phyloP scores from a whole-genome alignment of 306 rosid genomes.

The Ormosia semicastrata region DNA sequence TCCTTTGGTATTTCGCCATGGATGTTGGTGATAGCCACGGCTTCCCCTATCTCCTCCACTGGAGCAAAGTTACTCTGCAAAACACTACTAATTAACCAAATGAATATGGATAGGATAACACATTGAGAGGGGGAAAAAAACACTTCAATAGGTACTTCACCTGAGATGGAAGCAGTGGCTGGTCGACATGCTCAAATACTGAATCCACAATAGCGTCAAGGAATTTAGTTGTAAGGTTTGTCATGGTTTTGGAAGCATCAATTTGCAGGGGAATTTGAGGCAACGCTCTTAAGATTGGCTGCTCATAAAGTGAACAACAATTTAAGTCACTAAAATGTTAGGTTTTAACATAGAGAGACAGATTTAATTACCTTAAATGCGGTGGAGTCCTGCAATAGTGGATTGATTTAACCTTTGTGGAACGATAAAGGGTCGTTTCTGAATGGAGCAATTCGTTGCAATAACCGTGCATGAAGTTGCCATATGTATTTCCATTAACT shows the following conservation, averaged over 20 bases:
- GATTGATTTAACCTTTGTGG: background rate
- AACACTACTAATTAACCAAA: too few species aligned
- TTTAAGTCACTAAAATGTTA: background rate
- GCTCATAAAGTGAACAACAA: background rate
- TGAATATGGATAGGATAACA: too few species aligned
- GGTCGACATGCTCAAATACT: slow-evolving; percentile 44
- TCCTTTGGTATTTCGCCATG: slow-evolving; percentile 45
- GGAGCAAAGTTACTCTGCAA: slow-evolving; percentile 45
- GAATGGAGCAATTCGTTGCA: background rate
- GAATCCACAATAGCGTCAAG: slow-evolving; percentile 54
- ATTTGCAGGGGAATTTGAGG: slow-evolving; percentile 21
- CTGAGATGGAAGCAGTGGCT: slow-evolving; percentile 54
- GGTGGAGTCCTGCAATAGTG: background rate
- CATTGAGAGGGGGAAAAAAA: background rate
- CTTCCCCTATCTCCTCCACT: slow-evolving; percentile 44
- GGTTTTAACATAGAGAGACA: background rate
- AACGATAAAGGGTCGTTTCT: background rate
- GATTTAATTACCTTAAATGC: slow-evolving; percentile 1
- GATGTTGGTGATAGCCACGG: slow-evolving; percentile 23
- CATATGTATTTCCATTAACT: background rate
- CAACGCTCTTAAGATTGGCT: slow-evolving; percentile 24
- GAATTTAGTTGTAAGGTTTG: slow-evolving; percentile 10
- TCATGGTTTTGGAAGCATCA: slow-evolving; percentile 19
- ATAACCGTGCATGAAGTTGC: background rate
- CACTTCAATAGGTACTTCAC: background rate